Evolutionary conservation across 2,329 filamentous ascomycete genomes (phyloP).

Genomic region (Verticillium klebahnii): DNA sequence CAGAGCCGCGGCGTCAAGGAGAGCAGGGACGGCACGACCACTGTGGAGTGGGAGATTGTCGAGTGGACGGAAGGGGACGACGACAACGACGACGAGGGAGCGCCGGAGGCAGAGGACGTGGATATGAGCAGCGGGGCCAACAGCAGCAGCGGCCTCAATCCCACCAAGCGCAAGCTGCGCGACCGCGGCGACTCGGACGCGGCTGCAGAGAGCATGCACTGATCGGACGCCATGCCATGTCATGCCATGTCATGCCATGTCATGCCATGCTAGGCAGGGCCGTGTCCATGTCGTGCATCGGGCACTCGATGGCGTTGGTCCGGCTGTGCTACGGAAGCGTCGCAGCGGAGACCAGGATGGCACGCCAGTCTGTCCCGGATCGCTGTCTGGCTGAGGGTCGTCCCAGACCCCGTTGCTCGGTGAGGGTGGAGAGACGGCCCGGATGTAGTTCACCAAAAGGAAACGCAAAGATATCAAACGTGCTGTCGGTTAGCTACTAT

Average conservation of each 20-base stretch:
- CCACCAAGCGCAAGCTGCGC: conserved; percentile 49
- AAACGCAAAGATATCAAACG: neutral
- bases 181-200: conserved; percentile 29
- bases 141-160: conserved; percentile 13
- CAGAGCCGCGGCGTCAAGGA: conserved; percentile 50
- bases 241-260: neutral
- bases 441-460: neutral
- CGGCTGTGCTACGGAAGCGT: neutral
- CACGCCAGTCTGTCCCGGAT: neutral
- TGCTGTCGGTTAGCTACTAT: neutral
- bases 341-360: neutral
- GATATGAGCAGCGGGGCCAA: conserved; percentile 24
- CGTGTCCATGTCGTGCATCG: neutral
- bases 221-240: neutral
- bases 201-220: conserved; percentile 8
- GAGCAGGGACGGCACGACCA: conserved; percentile 59
- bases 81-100: conserved; percentile 31
- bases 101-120: conserved; percentile 25
- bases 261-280: neutral
- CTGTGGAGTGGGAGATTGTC: conserved; percentile 77
- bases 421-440: neutral
- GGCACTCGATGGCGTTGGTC: neutral
- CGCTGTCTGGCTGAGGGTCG: neutral
- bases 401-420: neutral
- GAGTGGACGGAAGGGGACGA: conserved; percentile 58